phyloP scores from a whole-genome alignment of 1,284 basidiomycete genomes.

The Fistulinella staudtii region DNA sequence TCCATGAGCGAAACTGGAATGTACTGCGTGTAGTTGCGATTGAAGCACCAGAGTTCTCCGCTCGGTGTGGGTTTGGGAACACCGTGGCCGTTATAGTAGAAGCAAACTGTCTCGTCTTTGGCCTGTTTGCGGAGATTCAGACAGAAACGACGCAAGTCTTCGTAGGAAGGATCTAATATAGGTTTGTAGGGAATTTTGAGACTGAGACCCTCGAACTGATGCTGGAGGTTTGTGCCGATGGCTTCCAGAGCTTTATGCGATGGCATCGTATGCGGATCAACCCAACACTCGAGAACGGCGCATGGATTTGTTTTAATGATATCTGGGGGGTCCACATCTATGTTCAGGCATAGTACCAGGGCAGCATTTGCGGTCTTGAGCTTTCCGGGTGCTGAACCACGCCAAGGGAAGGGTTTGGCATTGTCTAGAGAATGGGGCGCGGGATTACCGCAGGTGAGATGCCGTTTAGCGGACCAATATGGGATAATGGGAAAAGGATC shows the following conservation, averaged over 20 bases:
- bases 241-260: conserved; percentile 87
- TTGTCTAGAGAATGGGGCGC: conserved; percentile 62
- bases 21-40: conserved; percentile 96
- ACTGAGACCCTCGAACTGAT: conserved; percentile 95
- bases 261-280: conserved; percentile 89
- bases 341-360: conserved; percentile 94
- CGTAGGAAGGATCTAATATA: conserved; percentile 91
- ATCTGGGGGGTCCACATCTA: conserved; percentile 97
- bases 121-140: conserved; percentile 82
- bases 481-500: conserved; percentile 62
- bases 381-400: conserved; percentile 71
- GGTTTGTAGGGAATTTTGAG: conserved; percentile 88
- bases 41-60: conserved; percentile 99
- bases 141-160: conserved; percentile 92
- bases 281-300: conserved; percentile 95
- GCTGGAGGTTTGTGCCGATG: conserved; percentile 88
- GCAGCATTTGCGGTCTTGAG: conserved; percentile 91
- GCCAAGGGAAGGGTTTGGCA: conserved; percentile 72
- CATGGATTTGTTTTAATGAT: conserved; percentile 97
- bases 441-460: conserved; percentile 85
- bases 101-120: conserved; percentile 91
- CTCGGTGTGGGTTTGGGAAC: conserved; percentile 96
- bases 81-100: conserved; percentile 99
- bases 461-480: conserved; percentile 81
- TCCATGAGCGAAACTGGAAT: conserved; percentile 95